Conservation (phyloP, 768 basidiomycete species). For the Tubosaeta sp. region DNA sequence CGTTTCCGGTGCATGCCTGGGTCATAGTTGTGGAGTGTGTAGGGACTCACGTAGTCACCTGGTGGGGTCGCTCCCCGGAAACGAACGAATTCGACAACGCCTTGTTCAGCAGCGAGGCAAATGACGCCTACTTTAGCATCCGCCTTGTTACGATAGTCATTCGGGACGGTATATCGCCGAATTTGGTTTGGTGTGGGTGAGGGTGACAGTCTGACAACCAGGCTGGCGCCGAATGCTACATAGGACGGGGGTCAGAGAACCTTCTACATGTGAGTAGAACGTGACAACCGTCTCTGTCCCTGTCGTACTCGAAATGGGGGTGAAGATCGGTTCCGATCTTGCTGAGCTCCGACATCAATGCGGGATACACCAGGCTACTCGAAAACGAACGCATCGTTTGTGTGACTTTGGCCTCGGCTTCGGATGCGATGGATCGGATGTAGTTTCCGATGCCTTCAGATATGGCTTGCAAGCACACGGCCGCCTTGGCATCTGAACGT, state of each 20-base stretch:
- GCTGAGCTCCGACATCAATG: slow-evolving; percentile 41
- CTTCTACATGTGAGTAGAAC: not conserved
- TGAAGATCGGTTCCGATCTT: slow-evolving; percentile 38
- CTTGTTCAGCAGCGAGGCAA: slow-evolving; percentile 48
- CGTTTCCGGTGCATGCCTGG: slow-evolving; percentile 33
- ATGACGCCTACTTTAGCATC: slow-evolving; percentile 62
- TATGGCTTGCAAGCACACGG: slow-evolving; percentile 62
- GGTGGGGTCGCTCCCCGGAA: slow-evolving; percentile 45
- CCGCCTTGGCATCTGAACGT: slow-evolving; percentile 63
- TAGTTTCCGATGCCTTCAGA: slow-evolving; percentile 57
- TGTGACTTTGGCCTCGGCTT: slow-evolving; percentile 44
- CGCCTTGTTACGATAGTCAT: slow-evolving; percentile 50
- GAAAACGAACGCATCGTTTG: slow-evolving; percentile 42
- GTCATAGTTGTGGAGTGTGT: slow-evolving; percentile 25
- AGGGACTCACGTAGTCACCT: slow-evolving; percentile 37
- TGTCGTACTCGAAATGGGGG: slow-evolving; percentile 38
- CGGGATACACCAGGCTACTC: slow-evolving; percentile 42
- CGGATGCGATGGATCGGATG: slow-evolving; percentile 42
- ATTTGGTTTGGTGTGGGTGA: slow-evolving; percentile 30
- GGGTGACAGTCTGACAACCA: slow-evolving; percentile 40
- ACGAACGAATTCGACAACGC: slow-evolving; percentile 57
- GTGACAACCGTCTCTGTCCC: slow-evolving; percentile 49
- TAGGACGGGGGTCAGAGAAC: not conserved
- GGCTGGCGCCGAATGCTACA: slow-evolving; percentile 52
- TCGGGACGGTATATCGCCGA: slow-evolving; percentile 43